Percentiles rank a stretch among this genome's conserved stretches.
Evolutionary conservation across 495 filamentous ascomycete species (phyloP).

Genomic region (Letharia columbiana): DNA sequence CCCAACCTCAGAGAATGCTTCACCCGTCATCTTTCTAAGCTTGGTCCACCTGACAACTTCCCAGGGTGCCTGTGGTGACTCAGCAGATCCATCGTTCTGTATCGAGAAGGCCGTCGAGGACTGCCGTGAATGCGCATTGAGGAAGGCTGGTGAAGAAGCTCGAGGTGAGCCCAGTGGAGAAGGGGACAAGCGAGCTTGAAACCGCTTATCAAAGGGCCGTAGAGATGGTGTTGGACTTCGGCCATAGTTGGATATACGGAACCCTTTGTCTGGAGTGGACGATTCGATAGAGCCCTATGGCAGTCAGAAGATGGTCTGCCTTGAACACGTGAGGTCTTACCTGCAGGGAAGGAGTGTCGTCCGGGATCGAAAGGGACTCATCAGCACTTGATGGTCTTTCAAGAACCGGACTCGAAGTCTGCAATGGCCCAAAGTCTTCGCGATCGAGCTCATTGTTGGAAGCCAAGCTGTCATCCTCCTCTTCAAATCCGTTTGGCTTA

Average conservation of each 20-base stretch:
- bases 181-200: constrained; percentile 74
- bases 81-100: constrained; percentile 49
- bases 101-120: constrained; percentile 56
- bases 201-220: constrained; percentile 87
- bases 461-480: constrained; percentile 15
- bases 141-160: constrained; percentile 69
- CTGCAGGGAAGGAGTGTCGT: constrained; percentile 83
- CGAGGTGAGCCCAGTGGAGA: constrained; percentile 52
- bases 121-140: constrained; percentile 65
- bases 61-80: constrained; percentile 70
- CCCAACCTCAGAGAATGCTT: constrained; percentile 90
- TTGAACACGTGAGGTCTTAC: constrained; percentile 39
- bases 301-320: constrained; percentile 19
- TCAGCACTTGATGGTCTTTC: constrained; percentile 35
- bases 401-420: constrained; percentile 11
- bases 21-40: constrained; percentile 75
- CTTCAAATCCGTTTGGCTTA: constrained; percentile 9
- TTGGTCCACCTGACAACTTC: constrained; percentile 96
- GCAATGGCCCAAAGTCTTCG: constrained; percentile 10
- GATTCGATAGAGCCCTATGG: constrained; percentile 61
- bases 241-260: constrained; percentile 39
- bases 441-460: not conserved
- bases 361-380: constrained; percentile 60
- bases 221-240: constrained; percentile 67
- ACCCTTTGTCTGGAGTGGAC: constrained; percentile 67